Base-by-base conservation (phyloP, 768 basidiomycete species). In the Leccinum boreale region DNA sequence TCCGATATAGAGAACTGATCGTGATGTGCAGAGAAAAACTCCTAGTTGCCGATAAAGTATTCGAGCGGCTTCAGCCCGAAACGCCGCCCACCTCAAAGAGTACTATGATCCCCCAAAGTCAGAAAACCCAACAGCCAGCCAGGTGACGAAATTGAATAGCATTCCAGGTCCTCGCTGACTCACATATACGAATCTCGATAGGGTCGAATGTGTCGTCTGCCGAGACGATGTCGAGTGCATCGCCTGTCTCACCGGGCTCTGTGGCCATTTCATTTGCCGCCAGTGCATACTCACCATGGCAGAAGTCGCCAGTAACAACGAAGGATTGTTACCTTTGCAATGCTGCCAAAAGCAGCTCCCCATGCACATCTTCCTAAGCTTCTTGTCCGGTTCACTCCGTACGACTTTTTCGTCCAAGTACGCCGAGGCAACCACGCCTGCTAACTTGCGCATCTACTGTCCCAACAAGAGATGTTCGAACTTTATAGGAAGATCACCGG, bases 281-380 rank as follows among this genome's bases (percentile, higher is more conserved):
- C 66, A 62, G 21, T 85, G 84, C 61, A 51, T 81, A 9, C 56
- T 59, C 5, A 60, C 73, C 14, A 76, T 84, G 55, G 79, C 78
- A 4, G 65, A 75, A 49, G 60, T 75, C 0, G 77, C 80, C 35
- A 75, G 66, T 11, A 71, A 68, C 23, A 81, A 84, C 65, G 82
- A 84, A 62, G 75, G 78, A 0, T 69, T 84, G 0, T 79, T 77
- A 47, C 83, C 84, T 0, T 72, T 81, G 19, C 75, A 76, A 48
- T 85, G 83, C 62, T 85, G 84, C 66, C 65, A 74, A 33, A 60
- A 73, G 42, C 64, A 67, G 0, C 70, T 84, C 28, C 69, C 77
- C 3, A 53, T 64, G 24, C 59, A 67, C 21, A 48, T 44, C 7
- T 52, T 80, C 33, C 53, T 59, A 11, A 68, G 64, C 10, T 73